phyloP scores from a whole-genome alignment of 2,329 filamentous ascomycete genomes.

The Metarhizium album region DNA sequence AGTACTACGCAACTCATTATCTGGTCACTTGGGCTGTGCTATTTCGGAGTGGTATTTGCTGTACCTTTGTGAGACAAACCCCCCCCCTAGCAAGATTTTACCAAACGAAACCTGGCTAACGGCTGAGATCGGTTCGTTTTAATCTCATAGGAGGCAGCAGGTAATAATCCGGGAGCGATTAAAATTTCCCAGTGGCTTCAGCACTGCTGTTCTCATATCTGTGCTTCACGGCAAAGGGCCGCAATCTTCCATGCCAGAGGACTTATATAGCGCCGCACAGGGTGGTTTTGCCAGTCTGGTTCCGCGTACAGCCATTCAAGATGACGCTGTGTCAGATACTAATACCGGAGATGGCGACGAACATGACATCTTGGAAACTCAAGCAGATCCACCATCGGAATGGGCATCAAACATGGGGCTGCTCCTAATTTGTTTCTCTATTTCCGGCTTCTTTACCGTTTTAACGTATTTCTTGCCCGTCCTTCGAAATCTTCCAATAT shows the following conservation, averaged over 20 bases:
- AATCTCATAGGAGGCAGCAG: slow-evolving; percentile 53
- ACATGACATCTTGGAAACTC: background rate
- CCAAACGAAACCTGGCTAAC: background rate
- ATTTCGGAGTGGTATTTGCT: slow-evolving; percentile 94
- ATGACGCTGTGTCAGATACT: background rate
- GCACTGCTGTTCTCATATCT: slow-evolving; percentile 85
- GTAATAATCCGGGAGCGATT: slow-evolving; percentile 89
- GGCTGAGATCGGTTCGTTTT: background rate
- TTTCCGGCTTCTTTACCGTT: slow-evolving; percentile 61
- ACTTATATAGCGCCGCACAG: slow-evolving; percentile 24
- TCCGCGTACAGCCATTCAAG: slow-evolving; percentile 16
- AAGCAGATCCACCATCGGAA: slow-evolving; percentile 7
- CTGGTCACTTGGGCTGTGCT: slow-evolving; percentile 87
- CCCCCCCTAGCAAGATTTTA: background rate
- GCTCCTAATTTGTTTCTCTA: slow-evolving; percentile 44
- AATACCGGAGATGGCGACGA: background rate
- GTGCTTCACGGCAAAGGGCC: slow-evolving; percentile 62
- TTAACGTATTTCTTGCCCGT: slow-evolving; percentile 83
- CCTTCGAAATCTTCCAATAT: slow-evolving; percentile 75
- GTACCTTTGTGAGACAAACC: slow-evolving; percentile 56
- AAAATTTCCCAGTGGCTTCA: slow-evolving; percentile 91
- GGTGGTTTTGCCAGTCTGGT: slow-evolving; percentile 34
- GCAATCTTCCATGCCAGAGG: slow-evolving; percentile 21
- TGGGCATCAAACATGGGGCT: slow-evolving; percentile 41
- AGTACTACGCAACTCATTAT: slow-evolving; percentile 68